Percentiles rank a stretch among this genome's conserved stretches.
Conservation (phyloP, 2,329 filamentous ascomycete genomes). For the Teratosphaeria gauchensis region DNA sequence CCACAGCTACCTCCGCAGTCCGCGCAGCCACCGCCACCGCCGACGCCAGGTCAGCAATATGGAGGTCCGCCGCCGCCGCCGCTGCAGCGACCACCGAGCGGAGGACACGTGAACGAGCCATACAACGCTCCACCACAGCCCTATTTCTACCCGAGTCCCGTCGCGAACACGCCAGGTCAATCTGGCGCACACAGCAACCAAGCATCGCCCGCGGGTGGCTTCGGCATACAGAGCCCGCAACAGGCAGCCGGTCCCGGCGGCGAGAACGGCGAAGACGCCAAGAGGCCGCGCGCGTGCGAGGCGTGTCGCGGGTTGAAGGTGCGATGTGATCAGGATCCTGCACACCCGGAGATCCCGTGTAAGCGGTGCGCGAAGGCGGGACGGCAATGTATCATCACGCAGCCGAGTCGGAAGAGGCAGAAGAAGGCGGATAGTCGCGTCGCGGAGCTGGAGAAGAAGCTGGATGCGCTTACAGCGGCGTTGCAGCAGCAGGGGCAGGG, state of each 20-base stretch:
- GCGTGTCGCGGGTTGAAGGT: slow-evolving; percentile 48
- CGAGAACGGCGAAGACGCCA: slow-evolving; percentile 26
- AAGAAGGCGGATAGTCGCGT: slow-evolving; percentile 88
- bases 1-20: background rate
- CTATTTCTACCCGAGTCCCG: background rate
- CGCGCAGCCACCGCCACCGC: background rate
- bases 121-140: background rate
- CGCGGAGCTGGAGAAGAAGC: slow-evolving; percentile 84
- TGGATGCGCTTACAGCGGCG: slow-evolving; percentile 75
- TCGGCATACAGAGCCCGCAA: background rate
- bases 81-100: background rate
- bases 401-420: slow-evolving; percentile 66
- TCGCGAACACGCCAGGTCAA: background rate
- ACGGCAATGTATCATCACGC: slow-evolving; percentile 67
- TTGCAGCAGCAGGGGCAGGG: slow-evolving; percentile 49
- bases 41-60: background rate
- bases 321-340: slow-evolving; percentile 67
- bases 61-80: background rate
- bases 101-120: background rate
- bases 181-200: background rate
- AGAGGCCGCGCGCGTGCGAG: slow-evolving; percentile 39
- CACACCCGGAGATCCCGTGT: slow-evolving; percentile 48
- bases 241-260: background rate
- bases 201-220: background rate
- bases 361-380: slow-evolving; percentile 69